Evolutionary conservation across 2,329 filamentous ascomycete species (phyloP).

Genomic region (Sarocladium strictum): DNA sequence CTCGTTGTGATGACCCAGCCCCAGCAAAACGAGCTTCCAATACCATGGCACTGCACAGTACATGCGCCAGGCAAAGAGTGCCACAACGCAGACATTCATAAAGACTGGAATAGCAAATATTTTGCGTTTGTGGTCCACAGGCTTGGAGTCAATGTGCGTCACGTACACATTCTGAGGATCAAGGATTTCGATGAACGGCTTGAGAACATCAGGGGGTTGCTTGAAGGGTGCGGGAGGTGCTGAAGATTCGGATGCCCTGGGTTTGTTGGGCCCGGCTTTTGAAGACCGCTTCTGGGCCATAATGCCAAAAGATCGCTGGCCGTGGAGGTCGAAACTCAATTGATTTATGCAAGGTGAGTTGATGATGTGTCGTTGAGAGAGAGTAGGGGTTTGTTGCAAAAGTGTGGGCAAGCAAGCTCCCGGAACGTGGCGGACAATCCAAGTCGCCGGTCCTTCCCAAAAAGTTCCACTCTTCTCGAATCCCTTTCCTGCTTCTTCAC

Average conservation of each 20-base stretch:
- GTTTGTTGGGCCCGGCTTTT: constrained; percentile 23
- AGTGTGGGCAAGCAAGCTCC: not conserved
- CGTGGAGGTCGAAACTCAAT: not conserved
- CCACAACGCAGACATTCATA: constrained; percentile 65
- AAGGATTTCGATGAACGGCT: constrained; percentile 61
- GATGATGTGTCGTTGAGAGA: not conserved
- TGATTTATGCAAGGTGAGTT: too few relatives aligned
- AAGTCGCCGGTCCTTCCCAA: not conserved
- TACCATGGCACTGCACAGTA: constrained; percentile 69
- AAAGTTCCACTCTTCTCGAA: constrained; percentile 3
- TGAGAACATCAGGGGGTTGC: constrained; percentile 54
- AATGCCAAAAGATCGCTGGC: constrained; percentile 10
- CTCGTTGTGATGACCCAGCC: constrained; percentile 60
- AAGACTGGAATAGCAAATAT: constrained; percentile 75
- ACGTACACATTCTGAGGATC: constrained; percentile 71
- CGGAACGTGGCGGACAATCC: not conserved
- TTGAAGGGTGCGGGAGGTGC: constrained; percentile 63
- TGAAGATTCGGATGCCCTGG: constrained; percentile 20
- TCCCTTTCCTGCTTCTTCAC: not conserved
- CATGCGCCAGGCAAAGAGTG: constrained; percentile 61
- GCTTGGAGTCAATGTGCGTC: constrained; percentile 71
- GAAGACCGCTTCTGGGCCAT: constrained; percentile 25
- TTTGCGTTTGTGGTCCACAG: constrained; percentile 66
- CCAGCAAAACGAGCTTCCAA: constrained; percentile 55
- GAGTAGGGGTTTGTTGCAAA: not conserved